Conservation (phyloP, 2,329 filamentous ascomycete genomes). For the Penicillium brasilianum region DNA sequence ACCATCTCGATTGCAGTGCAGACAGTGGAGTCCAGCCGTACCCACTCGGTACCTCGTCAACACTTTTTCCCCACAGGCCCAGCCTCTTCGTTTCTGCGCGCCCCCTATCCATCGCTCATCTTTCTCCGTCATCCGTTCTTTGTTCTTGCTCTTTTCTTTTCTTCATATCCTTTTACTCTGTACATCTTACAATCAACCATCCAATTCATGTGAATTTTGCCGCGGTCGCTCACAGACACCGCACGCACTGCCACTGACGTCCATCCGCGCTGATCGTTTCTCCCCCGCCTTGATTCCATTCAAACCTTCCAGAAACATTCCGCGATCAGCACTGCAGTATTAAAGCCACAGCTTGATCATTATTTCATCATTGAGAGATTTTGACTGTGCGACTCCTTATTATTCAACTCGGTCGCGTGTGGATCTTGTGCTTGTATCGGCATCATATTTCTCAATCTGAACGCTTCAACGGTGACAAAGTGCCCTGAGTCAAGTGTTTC, state of each 20-base stretch:
- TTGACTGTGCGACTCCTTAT: not conserved
- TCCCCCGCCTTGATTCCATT: conserved; percentile 15
- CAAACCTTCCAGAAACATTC: conserved; percentile 25
- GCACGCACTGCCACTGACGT: conserved; percentile 14
- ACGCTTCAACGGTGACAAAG: conserved; percentile 21
- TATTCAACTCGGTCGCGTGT: not conserved
- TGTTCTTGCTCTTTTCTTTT: not conserved
- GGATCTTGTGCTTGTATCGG: not conserved
- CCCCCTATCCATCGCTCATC: conserved; percentile 16
- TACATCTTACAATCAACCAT: not conserved
- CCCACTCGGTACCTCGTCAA: not conserved
- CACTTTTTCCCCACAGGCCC: conserved; percentile 19
- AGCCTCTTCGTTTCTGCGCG: conserved; percentile 26
- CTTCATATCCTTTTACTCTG: not conserved
- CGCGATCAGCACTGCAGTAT: conserved; percentile 4
- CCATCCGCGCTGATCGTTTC: conserved; percentile 16
- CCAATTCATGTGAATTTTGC: not conserved
- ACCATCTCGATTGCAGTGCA: not conserved
- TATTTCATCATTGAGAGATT: not conserved
- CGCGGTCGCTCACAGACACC: not conserved
- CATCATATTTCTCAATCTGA: not conserved
- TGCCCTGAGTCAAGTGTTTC: conserved; percentile 28
- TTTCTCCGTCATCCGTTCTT: not conserved
- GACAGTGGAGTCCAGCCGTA: not conserved
- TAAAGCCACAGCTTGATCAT: not conserved